phyloP scores from a whole-genome alignment of 352 stramenopile species.

The Achlya hypogyna region DNA sequence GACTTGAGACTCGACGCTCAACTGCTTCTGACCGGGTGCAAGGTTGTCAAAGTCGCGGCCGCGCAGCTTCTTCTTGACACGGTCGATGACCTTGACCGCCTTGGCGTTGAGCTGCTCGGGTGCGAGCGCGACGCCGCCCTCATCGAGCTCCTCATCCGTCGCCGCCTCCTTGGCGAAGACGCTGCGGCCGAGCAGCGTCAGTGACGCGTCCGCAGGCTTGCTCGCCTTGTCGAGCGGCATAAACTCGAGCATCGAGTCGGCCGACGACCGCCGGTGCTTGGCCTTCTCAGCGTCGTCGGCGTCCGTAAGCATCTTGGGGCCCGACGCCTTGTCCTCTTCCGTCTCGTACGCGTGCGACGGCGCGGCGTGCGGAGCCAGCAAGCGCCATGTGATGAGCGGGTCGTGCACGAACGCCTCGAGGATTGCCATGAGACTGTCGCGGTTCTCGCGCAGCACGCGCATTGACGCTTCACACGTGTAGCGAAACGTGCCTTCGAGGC shows the following conservation, averaged over 20 bases:
- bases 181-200: not conserved
- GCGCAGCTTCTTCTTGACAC: conserved; percentile 99
- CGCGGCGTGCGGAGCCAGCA: conserved; percentile 84
- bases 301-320: conserved; percentile 2
- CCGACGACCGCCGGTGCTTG: conserved; percentile 5
- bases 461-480: conserved; percentile 98
- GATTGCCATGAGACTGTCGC: conserved; percentile 98
- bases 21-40: conserved; percentile 41
- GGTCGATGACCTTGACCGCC: conserved; percentile 92
- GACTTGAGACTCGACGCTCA: conserved; percentile 90
- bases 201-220: not conserved
- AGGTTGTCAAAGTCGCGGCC: conserved; percentile 94
- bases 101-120: conserved; percentile 75
- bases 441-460: conserved; percentile 96
- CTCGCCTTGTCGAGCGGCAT: not conserved
- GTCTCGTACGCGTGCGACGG: conserved; percentile 51
- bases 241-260: conserved; percentile 11
- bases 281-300: conserved; percentile 23
- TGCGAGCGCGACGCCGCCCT: not conserved
- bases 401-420: conserved; percentile 99
- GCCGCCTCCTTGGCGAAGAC: not conserved
- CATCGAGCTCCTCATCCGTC: not conserved
- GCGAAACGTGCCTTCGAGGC: conserved; percentile 99
- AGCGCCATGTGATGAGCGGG: conserved; percentile 98
- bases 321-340: conserved; percentile 20